Percentiles rank a stretch among this genome's conserved stretches.
Evolutionary conservation across 2,329 filamentous ascomycete genomes (phyloP).

Genomic region (Trichoderma cornu-damae): DNA sequence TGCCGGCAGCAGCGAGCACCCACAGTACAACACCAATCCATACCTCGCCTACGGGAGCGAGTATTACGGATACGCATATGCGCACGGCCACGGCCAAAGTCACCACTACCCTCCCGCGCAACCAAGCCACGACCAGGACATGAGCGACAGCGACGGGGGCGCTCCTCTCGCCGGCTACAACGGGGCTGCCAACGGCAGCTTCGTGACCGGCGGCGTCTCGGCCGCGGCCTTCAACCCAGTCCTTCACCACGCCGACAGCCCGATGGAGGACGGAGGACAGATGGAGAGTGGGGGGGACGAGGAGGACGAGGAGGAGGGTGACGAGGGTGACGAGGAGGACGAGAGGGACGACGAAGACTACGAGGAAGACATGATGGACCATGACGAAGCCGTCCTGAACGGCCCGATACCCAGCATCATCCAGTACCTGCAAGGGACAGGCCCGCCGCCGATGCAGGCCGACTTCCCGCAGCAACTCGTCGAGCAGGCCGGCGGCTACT

Average conservation of each 20-base stretch:
- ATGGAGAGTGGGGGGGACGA: background rate
- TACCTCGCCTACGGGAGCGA: background rate
- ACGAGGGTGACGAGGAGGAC: background rate
- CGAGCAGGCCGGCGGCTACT: background rate
- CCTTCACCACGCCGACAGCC: background rate
- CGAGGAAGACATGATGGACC: background rate
- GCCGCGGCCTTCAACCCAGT: background rate
- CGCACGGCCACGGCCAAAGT: background rate
- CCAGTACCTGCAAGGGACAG: constrained; percentile 1
- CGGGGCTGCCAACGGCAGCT: background rate
- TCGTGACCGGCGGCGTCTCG: background rate
- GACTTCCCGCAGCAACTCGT: background rate
- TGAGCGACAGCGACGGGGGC: constrained; percentile 36
- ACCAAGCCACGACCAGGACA: constrained; percentile 29
- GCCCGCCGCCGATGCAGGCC: background rate
- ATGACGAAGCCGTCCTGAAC: background rate
- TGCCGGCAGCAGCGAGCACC: background rate
- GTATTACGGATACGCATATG: background rate
- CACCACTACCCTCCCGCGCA: constrained; percentile 17
- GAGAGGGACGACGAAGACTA: background rate
- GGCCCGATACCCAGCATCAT: background rate
- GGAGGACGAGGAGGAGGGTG: background rate
- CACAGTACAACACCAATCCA: background rate
- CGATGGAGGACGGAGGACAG: background rate
- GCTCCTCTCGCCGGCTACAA: constrained; percentile 23